Base-by-base conservation (phyloP, 345 rosid species). In the Durio zibethinus region DNA sequence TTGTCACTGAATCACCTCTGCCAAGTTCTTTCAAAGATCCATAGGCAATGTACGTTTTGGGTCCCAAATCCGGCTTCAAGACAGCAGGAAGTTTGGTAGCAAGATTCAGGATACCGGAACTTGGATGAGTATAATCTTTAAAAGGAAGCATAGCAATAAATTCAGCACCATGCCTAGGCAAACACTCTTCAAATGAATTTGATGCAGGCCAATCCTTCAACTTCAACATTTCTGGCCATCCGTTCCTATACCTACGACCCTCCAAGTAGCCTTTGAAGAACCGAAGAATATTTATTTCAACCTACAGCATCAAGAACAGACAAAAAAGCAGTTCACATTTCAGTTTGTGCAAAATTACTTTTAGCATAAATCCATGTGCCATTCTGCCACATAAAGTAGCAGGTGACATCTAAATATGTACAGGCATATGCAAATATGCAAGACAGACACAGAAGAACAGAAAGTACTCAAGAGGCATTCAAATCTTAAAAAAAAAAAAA, bases 151-250 rank as follows among this genome's bases (percentile, higher is more conserved):
- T 78, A 62, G 86, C 75, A 23, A 86, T 62, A 75, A 82, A 89
- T 79, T 89, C 93, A 52, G 87, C 86, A 77, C 84, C 83, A 73
- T 89, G 93, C 75, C 91, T 80, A 10, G 91, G 93, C 79, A 89
- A 84, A 59, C 88, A 78, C 76, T 86, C 89, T 36, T 85, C 85
- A 80, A 87, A 89, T 47, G 78, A 74, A 76, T 84, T 85, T 31
- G 88, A 86, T 18, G 91, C 85, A 25, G 93, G 93, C 93, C 89
- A 87, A 81, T 87, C 93, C 72, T 87, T 85, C 82, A 87, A 80
- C 80, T 87, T 86, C 81, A 89, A 67, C 88, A 88, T 85, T 76
- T 80, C 86, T 16, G 88, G 89, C 93, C 88, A 89, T 59, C 85
- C 86, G 33, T 70, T 84, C 48, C 59, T 60, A 69, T 87, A 81